Evolutionary conservation across 805 yeast species (phyloP).

Genomic region (Candida vartiovaarae): DNA sequence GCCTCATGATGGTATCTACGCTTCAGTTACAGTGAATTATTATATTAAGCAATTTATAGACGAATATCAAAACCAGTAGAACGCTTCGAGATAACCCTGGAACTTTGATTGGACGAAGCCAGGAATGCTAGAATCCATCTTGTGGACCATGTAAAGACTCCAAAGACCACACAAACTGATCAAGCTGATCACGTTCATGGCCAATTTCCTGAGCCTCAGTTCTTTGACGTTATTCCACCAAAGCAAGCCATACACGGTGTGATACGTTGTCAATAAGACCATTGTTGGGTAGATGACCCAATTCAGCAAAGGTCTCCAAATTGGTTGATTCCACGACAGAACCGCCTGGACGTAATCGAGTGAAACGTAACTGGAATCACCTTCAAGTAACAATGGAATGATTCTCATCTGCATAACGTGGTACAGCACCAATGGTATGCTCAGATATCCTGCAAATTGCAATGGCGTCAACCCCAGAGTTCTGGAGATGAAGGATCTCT

Average conservation of each 20-base stretch:
- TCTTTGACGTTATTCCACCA: constrained; percentile 37
- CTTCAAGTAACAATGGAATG: constrained; percentile 49
- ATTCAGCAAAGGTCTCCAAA: constrained; percentile 24
- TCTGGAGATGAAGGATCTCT: constrained; percentile 37
- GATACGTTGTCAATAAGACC: constrained; percentile 40
- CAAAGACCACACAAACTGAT: constrained; percentile 30
- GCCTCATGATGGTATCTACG: neutral
- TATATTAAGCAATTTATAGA: neutral
- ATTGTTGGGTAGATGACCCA: constrained; percentile 29
- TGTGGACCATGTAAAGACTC: constrained; percentile 25
- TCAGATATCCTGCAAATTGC: constrained; percentile 51
- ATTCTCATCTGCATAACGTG: constrained; percentile 45
- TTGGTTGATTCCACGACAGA: constrained; percentile 19
- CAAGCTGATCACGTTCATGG: constrained; percentile 35
- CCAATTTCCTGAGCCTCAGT: constrained; percentile 33
- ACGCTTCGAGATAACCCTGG: constrained; percentile 12
- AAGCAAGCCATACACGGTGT: constrained; percentile 45
- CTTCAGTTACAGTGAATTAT: neutral
- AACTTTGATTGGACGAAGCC: constrained; percentile 13
- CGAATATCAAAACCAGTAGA: constrained; percentile 5
- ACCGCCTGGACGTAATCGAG: constrained; percentile 44
- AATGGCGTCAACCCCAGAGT: constrained; percentile 48
- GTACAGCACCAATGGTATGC: constrained; percentile 35
- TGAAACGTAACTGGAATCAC: constrained; percentile 53
- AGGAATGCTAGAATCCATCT: constrained; percentile 5